Conservation (phyloP, 169 alveolate genomes). For the Cytauxzoon felis region DNA sequence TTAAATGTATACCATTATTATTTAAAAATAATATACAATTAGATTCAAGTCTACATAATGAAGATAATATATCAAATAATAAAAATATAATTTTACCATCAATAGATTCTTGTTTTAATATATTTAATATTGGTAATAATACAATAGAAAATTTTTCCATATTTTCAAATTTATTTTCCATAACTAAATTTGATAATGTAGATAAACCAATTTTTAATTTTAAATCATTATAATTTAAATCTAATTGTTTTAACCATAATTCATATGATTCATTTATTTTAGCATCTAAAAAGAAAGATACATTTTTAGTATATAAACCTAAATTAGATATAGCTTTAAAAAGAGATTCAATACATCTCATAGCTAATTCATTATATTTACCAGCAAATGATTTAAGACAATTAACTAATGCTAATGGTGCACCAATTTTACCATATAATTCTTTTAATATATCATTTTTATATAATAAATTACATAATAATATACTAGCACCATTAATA, state of each 20-base stretch:
- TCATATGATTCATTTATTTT: conserved; percentile 68
- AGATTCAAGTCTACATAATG: conserved; percentile 78
- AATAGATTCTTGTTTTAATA: conserved; percentile 74
- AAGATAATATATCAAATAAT: conserved; percentile 78
- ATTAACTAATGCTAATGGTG: conserved; percentile 84
- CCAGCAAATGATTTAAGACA: conserved; percentile 76
- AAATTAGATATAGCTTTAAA: conserved; percentile 84
- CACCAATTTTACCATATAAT: conserved; percentile 79
- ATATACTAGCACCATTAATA: conserved; percentile 82
- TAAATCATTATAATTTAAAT: conserved; percentile 29
- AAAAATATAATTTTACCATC: conserved; percentile 78
- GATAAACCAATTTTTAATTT: conserved; percentile 80
- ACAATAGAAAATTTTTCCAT: conserved; percentile 81
- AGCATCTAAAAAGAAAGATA: conserved; percentile 72
- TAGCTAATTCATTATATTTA: conserved; percentile 71
- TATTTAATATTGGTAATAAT: conserved; percentile 71
- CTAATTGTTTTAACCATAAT: conserved; percentile 68
- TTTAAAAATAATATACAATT: conserved; percentile 75
- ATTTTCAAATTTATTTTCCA: conserved; percentile 83
- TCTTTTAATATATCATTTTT: conserved; percentile 81
- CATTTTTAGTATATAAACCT: conserved; percentile 80
- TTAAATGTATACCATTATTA: conserved; percentile 76
- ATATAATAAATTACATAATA: conserved; percentile 81
- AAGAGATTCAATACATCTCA: conserved; percentile 81
- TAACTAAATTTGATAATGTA: conserved; percentile 82